Conservation (phyloP, 108 stramenopile species). For the Phaeodactylum tricornutum region DNA sequence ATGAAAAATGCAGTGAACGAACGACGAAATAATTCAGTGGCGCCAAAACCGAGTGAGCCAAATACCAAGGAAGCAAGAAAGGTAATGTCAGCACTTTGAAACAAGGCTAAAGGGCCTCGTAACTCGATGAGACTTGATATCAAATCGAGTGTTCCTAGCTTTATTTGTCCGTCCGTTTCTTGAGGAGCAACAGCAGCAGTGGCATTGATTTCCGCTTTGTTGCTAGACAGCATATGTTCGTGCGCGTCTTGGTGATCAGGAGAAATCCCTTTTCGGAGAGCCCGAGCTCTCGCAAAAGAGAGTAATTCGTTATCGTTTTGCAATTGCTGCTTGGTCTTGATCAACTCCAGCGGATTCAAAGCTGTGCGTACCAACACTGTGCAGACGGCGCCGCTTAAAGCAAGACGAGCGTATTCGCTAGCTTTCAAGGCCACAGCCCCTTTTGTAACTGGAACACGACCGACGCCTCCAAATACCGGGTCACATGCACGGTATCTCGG, state of each 20-base stretch:
- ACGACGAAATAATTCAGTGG: conserved; percentile 82
- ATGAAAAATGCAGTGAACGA: conserved; percentile 63
- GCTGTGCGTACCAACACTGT: conserved; percentile 77
- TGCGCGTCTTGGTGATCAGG: background rate
- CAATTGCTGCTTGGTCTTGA: conserved; percentile 84
- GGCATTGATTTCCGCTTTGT: background rate
- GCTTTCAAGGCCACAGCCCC: conserved; percentile 47
- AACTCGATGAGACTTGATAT: conserved; percentile 45
- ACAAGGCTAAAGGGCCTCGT: conserved; percentile 53
- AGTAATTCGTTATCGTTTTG: conserved; percentile 68
- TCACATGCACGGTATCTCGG: conserved; percentile 60
- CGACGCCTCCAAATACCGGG: conserved; percentile 75
- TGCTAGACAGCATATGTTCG: background rate
- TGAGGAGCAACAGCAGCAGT: background rate
- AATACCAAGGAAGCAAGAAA: conserved; percentile 77
- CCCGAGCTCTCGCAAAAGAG: conserved; percentile 15
- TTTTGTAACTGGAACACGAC: conserved; percentile 63
- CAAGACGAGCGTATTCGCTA: conserved; percentile 63
- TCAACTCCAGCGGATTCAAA: conserved; percentile 76
- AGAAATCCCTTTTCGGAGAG: background rate
- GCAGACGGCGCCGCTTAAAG: conserved; percentile 69
- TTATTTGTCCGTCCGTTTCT: conserved; percentile 6
- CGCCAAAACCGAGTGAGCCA: conserved; percentile 84
- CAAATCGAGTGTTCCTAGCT: conserved; percentile 45
- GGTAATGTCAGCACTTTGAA: conserved; percentile 87